phyloP scores from a whole-genome alignment of 257 asterid species.

The Dorcoceras hygrometricum region DNA sequence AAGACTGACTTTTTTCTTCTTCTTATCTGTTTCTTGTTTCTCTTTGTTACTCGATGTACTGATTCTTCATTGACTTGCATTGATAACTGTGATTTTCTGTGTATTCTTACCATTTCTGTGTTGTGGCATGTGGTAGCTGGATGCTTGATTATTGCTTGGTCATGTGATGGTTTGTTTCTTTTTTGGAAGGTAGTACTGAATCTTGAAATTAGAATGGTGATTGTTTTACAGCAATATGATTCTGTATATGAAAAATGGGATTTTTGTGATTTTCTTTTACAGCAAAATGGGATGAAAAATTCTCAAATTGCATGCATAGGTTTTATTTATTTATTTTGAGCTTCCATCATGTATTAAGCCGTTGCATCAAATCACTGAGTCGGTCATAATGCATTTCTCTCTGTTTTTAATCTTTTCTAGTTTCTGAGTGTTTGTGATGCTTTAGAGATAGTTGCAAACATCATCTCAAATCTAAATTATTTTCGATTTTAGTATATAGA shows the following conservation, averaged over 20 bases:
- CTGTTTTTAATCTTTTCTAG: background rate
- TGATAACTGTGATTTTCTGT: constrained; percentile 25
- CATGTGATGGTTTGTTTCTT: constrained; percentile 3
- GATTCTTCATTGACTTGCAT: background rate
- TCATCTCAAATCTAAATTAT: background rate
- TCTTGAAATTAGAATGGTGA: background rate
- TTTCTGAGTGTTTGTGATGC: background rate
- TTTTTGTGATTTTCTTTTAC: too few relatives aligned
- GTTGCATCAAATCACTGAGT: background rate
- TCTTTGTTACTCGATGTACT: background rate
- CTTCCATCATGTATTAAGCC: background rate
- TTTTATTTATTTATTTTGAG: background rate
- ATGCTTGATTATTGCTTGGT: constrained; percentile 7
- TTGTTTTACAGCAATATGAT: constrained; percentile 11
- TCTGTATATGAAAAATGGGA: constrained; percentile 1
- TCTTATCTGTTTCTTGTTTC: background rate
- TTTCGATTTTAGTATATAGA: background rate
- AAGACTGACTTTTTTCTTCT: background rate
- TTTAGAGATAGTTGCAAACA: background rate
- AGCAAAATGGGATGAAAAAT: background rate
- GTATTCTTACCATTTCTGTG: constrained; percentile 6
- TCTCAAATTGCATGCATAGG: background rate
- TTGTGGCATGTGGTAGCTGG: constrained; percentile 8
- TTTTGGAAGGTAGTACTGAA: constrained; percentile 6
- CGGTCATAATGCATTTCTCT: background rate